These are phyloP conservation scores for Malania oleifera DNA, from an alignment of 164 flowering plant genomes.

Conservation along the genomic window DNA sequence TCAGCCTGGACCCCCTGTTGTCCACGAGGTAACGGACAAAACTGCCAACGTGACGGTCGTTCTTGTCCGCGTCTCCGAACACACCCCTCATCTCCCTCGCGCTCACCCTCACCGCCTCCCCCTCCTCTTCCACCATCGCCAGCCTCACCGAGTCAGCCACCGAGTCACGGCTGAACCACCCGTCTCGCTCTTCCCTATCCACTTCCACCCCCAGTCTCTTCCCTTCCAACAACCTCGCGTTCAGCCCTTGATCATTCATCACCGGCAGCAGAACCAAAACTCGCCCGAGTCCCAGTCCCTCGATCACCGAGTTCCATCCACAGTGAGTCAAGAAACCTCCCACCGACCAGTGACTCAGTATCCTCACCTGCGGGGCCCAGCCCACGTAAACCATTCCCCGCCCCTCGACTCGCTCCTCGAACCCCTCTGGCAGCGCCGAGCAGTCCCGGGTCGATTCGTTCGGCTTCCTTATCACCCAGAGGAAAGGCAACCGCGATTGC, in stretches of 20 bases:
- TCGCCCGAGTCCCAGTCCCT: conserved; percentile 38
- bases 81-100: conserved; percentile 27
- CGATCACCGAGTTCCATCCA: conserved; percentile 59
- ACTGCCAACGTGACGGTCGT: conserved; percentile 14
- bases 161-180: conserved; percentile 37
- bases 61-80: conserved; percentile 17
- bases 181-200: conserved; percentile 34
- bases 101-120: conserved; percentile 25
- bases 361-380: conserved; percentile 58
- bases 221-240: conserved; percentile 41
- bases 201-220: conserved; percentile 46
- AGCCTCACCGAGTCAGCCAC: conserved; percentile 37
- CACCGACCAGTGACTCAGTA: conserved; percentile 40
- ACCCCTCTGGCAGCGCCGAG: conserved; percentile 32
- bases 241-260: conserved; percentile 42
- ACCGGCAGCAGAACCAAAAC: conserved; percentile 42
- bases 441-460: conserved; percentile 13
- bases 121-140: conserved; percentile 35
- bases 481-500: conserved; percentile 44
- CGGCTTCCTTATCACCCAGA: conserved; percentile 39
- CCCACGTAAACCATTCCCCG: conserved; percentile 34
- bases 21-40: conserved; percentile 14
- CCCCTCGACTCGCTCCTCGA: conserved; percentile 19
- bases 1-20: neutral
- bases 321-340: conserved; percentile 63